Evolutionary conservation across 805 yeast genomes (phyloP), one percentile per base, ranked within the genome.

Genomic region (Wickerhamomyces bovis): DNA sequence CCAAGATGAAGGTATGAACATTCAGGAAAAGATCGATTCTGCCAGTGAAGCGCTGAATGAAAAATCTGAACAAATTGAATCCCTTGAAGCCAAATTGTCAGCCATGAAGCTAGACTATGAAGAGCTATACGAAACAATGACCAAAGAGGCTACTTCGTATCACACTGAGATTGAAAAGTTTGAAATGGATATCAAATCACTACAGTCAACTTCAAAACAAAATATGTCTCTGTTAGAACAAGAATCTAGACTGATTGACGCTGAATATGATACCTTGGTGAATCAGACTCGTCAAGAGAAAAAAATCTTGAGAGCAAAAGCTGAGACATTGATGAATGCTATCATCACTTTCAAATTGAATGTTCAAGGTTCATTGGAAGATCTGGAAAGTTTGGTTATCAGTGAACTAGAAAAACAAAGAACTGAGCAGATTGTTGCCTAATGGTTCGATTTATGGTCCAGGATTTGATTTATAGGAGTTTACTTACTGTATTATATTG

Each of bases 141-240:
- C 72, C 39, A 68, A 77, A 53, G 80, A 80, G 52, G 66, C 75
- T 23, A 69, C 75, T 33, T 65, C 77, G 36, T 76, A 79, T 47
- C 75, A 77, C 44, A 75, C 81, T n/a, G 85, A 84, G 58, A 74
- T 81, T 44, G 90, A 83, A 60, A 75, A 76, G 57, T 62, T 80
- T 45, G 85, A 81, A 51, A 70, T 77, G 33, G 85, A 81, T 47
- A 62, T 83, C 42, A 75, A 75, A 55, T 69, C 68, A 12, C 68
- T 77, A 60, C 72, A 75, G 48, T 68, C 70, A 19, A 67, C 69
- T 36, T 70, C 77, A 13, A 73, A 76, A 48, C 78, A 76, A 48
- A 78, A 75, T 41, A 62, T 73, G 44, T 63, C 76, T 6, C 76
- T 76, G 52, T 64, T 79, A 38, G 72, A 73, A 25, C 75, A 72